Percentiles rank a stretch among this genome's conserved stretches.
These are phyloP conservation scores for Alternaria sp. DNA, from an alignment of 2,329 filamentous ascomycete genomes.

Conservation along the genomic window DNA sequence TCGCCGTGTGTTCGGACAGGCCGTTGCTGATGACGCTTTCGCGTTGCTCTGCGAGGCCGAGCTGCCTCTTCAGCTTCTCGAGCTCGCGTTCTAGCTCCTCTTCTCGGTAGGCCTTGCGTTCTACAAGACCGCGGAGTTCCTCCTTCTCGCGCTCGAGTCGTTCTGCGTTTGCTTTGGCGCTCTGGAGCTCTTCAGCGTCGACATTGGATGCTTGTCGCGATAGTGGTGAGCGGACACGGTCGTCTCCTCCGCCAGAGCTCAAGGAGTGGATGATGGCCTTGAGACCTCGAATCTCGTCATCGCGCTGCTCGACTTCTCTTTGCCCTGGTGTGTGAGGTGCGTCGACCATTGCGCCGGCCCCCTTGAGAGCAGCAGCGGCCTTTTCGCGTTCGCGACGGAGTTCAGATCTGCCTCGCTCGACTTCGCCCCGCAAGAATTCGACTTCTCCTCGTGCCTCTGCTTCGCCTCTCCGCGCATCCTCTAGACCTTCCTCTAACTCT, in stretches of 20 bases:
- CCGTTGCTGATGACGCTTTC: slow-evolving; percentile 62
- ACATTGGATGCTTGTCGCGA: slow-evolving; percentile 35
- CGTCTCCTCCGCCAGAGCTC: slow-evolving; percentile 70
- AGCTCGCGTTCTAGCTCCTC: slow-evolving; percentile 87
- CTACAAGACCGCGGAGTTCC: slow-evolving; percentile 75
- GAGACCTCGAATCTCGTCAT: slow-evolving; percentile 94
- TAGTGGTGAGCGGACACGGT: slow-evolving; percentile 39
- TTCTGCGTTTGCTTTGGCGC: slow-evolving; percentile 67
- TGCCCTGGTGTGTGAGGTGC: slow-evolving; percentile 52
- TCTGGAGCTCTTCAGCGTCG: slow-evolving; percentile 57
- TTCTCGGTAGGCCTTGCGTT: slow-evolving; percentile 75
- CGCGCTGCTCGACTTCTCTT: slow-evolving; percentile 88
- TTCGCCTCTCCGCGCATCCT: slow-evolving; percentile 92
- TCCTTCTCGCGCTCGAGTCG: slow-evolving; percentile 81
- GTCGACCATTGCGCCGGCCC: slow-evolving; percentile 56
- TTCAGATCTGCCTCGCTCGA: slow-evolving; percentile 88
- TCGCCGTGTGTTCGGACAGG: slow-evolving; percentile 56
- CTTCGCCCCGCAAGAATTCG: slow-evolving; percentile 92
- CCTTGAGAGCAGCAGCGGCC: slow-evolving; percentile 66
- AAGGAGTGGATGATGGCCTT: slow-evolving; percentile 98
- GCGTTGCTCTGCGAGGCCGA: slow-evolving; percentile 53
- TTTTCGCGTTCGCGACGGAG: slow-evolving; percentile 88
- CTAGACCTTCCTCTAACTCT: slow-evolving; percentile 93
- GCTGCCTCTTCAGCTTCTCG: slow-evolving; percentile 60
- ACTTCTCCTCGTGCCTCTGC: slow-evolving; percentile 95